Base-by-base conservation (phyloP, 805 yeast genomes). In the Kazachstania taianensis region DNA sequence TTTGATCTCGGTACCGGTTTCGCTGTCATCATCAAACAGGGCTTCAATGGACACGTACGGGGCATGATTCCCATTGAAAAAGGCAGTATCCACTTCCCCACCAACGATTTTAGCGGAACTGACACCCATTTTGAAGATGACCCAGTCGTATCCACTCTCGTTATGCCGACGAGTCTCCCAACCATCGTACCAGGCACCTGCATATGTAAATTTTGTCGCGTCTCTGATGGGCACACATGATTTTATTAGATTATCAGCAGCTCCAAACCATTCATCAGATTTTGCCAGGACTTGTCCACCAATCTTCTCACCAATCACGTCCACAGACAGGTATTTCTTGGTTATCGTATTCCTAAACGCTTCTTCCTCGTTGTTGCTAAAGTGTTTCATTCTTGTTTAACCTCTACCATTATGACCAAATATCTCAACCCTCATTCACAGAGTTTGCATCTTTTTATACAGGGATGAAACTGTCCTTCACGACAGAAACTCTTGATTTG, bases 151-250 rank as follows among this genome's bases (percentile, higher is more conserved):
- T 37, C 75, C 84, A 37, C 67, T 82, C 1, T 74, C 62, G 59
- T 89, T 89, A 66, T 89, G 98, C 61, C 98, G 72, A 56, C 96
- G 71, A 9, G 97, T 89, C 61, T 89, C 97, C 97, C 97, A 89
- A 16, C 98, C 98, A 48, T 89, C 98, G 55, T 84, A 89, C 96
- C 96, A 89, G 4, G 95, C 95, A 35, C 97, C 97, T 3, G 87
- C 73, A 41, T 72, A 81, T 2, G 78, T 74, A 58, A 85, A 87
- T 49, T 72, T 69, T 20, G 86, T 80, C 8, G 81, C 79, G 49
- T 85, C 94, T 52, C 94, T 67, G 39, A 84, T 72, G 2, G 96
- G 94, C 3, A 78, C 70, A 31, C 69, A 70, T 26, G 95, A 87
- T 53, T 82, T 78, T 56, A 86, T 77, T 50, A 89, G 69, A 61